These are phyloP conservation scores for Lichtheimia ornata DNA, from an alignment of 371 early-diverging fungal genomes.

Conservation along the genomic window DNA sequence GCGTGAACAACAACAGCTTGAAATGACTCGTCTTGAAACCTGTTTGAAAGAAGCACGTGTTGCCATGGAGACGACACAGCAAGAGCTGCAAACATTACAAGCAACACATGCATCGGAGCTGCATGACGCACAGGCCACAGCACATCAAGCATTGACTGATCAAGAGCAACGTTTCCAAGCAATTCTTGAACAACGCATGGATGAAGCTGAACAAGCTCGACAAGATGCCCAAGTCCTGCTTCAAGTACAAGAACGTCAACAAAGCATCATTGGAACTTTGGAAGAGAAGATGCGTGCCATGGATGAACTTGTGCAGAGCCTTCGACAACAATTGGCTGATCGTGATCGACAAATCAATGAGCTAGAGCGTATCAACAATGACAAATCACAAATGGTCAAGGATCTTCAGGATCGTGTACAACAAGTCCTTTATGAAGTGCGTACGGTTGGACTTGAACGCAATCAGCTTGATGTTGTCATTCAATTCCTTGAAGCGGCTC, in stretches of 20 bases:
- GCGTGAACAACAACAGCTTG: constrained; percentile 22
- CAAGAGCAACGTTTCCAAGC: constrained; percentile 29
- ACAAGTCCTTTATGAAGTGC: constrained; percentile 28
- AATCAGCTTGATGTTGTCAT: constrained; percentile 36
- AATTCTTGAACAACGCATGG: constrained; percentile 22
- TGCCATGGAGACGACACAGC: constrained; percentile 8
- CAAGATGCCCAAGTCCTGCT: constrained; percentile 27
- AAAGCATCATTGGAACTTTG: constrained; percentile 34
- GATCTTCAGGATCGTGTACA: constrained; percentile 28
- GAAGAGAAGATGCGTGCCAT: constrained; percentile 40
- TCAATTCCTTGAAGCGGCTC: constrained; percentile 29
- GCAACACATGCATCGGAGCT: constrained; percentile 14
- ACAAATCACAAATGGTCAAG: constrained; percentile 20
- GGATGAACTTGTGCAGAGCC: constrained; percentile 23
- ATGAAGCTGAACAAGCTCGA: constrained; percentile 34
- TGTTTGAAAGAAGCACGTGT: constrained; percentile 1
- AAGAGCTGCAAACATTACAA: constrained; percentile 13
- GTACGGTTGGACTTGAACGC: constrained; percentile 31
- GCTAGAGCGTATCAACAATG: constrained; percentile 26
- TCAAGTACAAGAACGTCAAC: constrained; percentile 41
- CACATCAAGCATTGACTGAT: constrained; percentile 21
- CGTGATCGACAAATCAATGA: constrained; percentile 27
- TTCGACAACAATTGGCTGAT: constrained; percentile 33
- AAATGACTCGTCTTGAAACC: constrained; percentile 22
- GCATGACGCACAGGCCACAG: constrained; percentile 11